These are phyloP conservation scores for Ceratobasidium sp. DNA, from an alignment of 1,284 basidiomycete species.

Conservation along the genomic window DNA sequence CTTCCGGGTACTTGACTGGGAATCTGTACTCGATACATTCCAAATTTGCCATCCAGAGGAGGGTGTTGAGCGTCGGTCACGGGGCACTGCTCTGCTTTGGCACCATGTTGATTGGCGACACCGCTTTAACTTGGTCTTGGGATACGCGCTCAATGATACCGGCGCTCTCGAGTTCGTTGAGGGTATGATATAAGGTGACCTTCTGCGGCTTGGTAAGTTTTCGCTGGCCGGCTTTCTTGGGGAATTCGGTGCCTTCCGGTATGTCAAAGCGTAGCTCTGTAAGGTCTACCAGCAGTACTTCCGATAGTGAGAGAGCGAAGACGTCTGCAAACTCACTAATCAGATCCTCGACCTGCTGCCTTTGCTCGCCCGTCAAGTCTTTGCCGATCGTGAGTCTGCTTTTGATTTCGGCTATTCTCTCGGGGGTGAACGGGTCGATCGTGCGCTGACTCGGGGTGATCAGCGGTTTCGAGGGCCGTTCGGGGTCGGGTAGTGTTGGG, in stretches of 20 bases:
- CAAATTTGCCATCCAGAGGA: slow-evolving; percentile 46
- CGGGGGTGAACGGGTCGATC: slow-evolving; percentile 21
- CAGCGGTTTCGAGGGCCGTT: not conserved
- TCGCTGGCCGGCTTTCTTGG: slow-evolving; percentile 3
- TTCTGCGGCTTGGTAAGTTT: slow-evolving; percentile 16
- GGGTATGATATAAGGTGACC: too few species aligned
- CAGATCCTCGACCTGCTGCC: slow-evolving; percentile 31
- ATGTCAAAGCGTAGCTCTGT: slow-evolving; percentile 24
- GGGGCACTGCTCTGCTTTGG: slow-evolving; percentile 50
- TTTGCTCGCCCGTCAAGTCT: too few species aligned
- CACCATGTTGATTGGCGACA: slow-evolving; percentile 51
- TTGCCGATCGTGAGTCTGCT: too few species aligned
- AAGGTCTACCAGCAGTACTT: slow-evolving; percentile 42
- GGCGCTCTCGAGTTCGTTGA: too few species aligned
- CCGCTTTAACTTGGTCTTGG: slow-evolving; percentile 16
- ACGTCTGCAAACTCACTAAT: slow-evolving; percentile 46
- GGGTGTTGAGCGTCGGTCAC: slow-evolving; percentile 16
- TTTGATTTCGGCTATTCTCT: slow-evolving; percentile 46
- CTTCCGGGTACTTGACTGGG: slow-evolving; percentile 19
- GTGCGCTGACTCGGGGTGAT: not conserved
- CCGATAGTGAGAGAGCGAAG: slow-evolving; percentile 46
- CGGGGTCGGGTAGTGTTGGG: too few species aligned
- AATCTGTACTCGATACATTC: slow-evolving; percentile 39
- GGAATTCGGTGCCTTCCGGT: slow-evolving; percentile 5
- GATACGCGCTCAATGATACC: slow-evolving; percentile 7